Conservation (phyloP, 805 yeast species). For the Tetrapisispora namnaoensis region DNA sequence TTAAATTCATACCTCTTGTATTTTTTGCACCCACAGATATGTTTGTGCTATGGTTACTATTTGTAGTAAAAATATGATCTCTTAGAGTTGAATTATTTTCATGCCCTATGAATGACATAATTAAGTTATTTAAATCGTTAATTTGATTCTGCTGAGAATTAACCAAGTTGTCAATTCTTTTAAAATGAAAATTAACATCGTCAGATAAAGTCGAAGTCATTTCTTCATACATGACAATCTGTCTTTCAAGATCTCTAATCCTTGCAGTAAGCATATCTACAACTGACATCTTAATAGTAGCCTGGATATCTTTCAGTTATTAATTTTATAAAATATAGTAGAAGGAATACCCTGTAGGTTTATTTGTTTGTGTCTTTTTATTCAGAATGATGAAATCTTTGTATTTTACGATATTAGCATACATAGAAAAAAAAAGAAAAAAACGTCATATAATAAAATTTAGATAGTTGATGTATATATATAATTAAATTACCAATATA, state of each 20-base stretch:
- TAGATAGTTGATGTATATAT: too few relatives aligned
- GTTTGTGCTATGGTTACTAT: background rate
- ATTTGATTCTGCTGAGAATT: constrained; percentile 26
- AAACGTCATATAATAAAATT: too few relatives aligned
- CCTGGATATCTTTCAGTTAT: too few relatives aligned
- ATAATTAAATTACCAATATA: too few relatives aligned
- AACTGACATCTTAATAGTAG: background rate
- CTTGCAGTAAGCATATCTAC: constrained; percentile 4
- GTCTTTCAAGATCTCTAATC: constrained; percentile 22
- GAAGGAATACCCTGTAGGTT: too few relatives aligned
- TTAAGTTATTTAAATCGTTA: constrained; percentile 11
- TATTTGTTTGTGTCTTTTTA: too few relatives aligned
- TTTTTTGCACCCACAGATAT: background rate
- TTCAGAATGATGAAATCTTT: too few relatives aligned
- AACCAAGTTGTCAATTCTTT: constrained; percentile 21
- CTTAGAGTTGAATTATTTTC: background rate
- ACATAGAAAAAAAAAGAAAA: too few relatives aligned
- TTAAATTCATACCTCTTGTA: background rate
- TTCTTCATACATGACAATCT: constrained; percentile 21
- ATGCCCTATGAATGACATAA: background rate
- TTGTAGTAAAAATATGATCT: background rate
- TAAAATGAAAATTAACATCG: constrained; percentile 23
- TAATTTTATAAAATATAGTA: too few relatives aligned
- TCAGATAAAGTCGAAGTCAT: constrained; percentile 23
- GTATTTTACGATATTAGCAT: too few relatives aligned